Evolutionary conservation across 2,329 filamentous ascomycete species (phyloP).

Genomic region (Fusarium sp.): DNA sequence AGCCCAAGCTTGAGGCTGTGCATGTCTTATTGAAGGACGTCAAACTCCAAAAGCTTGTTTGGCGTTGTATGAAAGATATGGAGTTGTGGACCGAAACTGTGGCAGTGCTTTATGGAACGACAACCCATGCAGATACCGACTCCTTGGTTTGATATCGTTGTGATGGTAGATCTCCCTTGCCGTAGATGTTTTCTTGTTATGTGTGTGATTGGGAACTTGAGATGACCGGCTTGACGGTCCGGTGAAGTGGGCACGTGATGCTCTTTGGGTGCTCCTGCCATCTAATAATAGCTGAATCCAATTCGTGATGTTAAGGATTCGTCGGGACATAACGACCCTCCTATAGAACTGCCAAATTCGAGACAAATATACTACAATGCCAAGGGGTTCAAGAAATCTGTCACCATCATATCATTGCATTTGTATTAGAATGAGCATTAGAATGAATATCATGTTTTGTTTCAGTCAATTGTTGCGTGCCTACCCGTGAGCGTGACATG

Average conservation of each 20-base stretch:
- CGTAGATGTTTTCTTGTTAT: neutral
- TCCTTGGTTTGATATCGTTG: neutral
- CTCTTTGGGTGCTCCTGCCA: neutral
- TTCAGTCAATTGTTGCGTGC: neutral
- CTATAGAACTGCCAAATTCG: too few species aligned
- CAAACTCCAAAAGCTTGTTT: constrained; percentile 22
- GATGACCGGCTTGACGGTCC: too few species aligned
- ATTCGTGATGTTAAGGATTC: too few species aligned
- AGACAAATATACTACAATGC: too few species aligned
- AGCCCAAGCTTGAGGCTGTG: constrained; percentile 22
- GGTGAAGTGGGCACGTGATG: neutral
- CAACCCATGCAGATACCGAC: constrained; percentile 4
- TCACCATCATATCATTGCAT: too few species aligned
- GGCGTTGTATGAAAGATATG: neutral
- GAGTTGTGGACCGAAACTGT: constrained; percentile 6
- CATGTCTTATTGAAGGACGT: constrained; percentile 2
- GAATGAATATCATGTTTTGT: neutral
- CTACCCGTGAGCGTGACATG: constrained; percentile 27
- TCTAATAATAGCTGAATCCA: too few species aligned
- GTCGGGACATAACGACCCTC: too few species aligned
- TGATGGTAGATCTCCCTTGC: neutral
- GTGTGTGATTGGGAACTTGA: neutral
- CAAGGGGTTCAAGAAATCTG: too few species aligned
- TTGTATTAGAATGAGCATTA: too few species aligned
- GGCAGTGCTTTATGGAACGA: constrained; percentile 15